These are phyloP conservation scores for Penicillium bialowiezense DNA, from an alignment of 495 filamentous ascomycete genomes.

Conservation along the genomic window DNA sequence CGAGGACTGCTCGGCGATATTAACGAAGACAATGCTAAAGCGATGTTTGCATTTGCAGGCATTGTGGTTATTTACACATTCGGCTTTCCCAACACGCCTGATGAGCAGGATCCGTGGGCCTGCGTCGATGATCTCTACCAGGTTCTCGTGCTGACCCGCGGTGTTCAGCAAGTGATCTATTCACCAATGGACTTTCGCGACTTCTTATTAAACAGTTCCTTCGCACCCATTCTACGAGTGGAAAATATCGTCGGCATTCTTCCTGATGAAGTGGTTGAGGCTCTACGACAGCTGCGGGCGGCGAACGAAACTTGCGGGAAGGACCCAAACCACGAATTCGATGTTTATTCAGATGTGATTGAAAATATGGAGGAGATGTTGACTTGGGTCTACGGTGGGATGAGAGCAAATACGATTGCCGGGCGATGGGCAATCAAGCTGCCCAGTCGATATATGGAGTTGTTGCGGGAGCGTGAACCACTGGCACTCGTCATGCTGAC, in stretches of 20 bases:
- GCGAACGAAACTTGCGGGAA: slow-evolving; percentile 27
- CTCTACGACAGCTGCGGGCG: slow-evolving; percentile 26
- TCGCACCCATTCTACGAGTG: slow-evolving; percentile 30
- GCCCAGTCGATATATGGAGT: slow-evolving; percentile 45
- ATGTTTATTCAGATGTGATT: slow-evolving; percentile 33
- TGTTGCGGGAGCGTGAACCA: slow-evolving; percentile 50
- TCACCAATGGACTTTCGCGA: slow-evolving; percentile 24
- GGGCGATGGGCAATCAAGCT: slow-evolving; percentile 50
- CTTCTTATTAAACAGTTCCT: slow-evolving; percentile 25
- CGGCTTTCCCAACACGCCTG: slow-evolving; percentile 41
- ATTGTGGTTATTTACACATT: slow-evolving; percentile 51
- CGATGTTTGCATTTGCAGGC: slow-evolving; percentile 50
- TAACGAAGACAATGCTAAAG: slow-evolving; percentile 42
- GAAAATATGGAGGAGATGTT: slow-evolving; percentile 33
- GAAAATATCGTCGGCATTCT: slow-evolving; percentile 20
- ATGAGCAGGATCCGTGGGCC: slow-evolving; percentile 33
- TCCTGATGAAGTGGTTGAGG: slow-evolving; percentile 17
- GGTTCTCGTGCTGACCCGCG: slow-evolving; percentile 42
- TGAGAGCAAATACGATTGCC: slow-evolving; percentile 26
- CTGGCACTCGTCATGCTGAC: slow-evolving; percentile 52
- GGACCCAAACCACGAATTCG: slow-evolving; percentile 29
- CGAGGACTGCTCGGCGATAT: slow-evolving; percentile 40
- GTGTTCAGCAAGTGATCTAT: slow-evolving; percentile 42
- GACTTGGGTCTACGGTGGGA: slow-evolving; percentile 24
- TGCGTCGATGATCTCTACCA: slow-evolving; percentile 42